These are phyloP conservation scores for Silene vulgaris DNA, from an alignment of 179 eudicot genomes.

Conservation along the genomic window DNA sequence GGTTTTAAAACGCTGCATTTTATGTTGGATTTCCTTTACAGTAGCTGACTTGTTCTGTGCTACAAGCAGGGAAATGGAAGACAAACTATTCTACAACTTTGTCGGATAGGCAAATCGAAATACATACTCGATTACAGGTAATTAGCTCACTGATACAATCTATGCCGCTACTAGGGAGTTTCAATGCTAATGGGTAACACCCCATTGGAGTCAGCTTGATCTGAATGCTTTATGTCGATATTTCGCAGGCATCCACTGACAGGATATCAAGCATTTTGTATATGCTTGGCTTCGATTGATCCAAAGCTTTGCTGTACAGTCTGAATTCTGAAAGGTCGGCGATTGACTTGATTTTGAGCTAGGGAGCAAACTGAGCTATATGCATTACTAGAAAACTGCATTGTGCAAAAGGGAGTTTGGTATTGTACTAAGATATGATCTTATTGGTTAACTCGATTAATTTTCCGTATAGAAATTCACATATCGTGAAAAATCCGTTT, in stretches of 20 bases:
- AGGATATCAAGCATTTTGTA: slow-evolving; percentile 88
- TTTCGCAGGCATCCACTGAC: slow-evolving; percentile 73
- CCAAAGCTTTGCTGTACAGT: slow-evolving; percentile 82
- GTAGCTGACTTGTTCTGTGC: neutral
- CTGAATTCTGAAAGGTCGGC: slow-evolving; percentile 14
- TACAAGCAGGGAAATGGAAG: slow-evolving; percentile 52
- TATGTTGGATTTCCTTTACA: neutral
- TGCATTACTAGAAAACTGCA: neutral
- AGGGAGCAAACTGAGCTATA: neutral
- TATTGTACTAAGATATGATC: neutral
- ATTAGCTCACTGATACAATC: neutral
- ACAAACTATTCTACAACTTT: slow-evolving; percentile 75
- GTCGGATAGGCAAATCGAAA: slow-evolving; percentile 63
- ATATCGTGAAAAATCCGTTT: slow-evolving; percentile 14
- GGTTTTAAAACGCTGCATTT: neutral
- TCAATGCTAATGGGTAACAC: too few species aligned
- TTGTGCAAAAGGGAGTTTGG: neutral
- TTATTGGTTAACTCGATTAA: neutral
- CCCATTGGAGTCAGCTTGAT: neutral
- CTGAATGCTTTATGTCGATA: neutral
- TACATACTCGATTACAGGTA: slow-evolving; percentile 90
- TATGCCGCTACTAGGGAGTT: too few species aligned
- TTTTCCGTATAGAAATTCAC: slow-evolving; percentile 18
- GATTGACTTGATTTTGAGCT: neutral
- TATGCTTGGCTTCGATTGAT: slow-evolving; percentile 86